Conservation (phyloP, 139 green algal genomes). For the Astrephomene gubernaculifera region DNA sequence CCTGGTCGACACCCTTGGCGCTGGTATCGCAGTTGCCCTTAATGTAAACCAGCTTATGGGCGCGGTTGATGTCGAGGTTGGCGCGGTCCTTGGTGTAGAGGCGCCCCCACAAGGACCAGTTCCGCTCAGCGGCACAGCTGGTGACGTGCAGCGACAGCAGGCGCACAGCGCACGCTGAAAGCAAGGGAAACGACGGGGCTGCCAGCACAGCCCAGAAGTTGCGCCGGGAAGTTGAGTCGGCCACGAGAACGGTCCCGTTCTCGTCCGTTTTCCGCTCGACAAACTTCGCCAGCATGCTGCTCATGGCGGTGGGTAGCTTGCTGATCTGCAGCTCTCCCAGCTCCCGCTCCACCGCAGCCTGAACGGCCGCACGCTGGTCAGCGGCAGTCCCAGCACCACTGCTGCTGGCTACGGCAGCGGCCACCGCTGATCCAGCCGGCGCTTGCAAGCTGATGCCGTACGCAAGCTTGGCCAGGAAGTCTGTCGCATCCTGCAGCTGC, state of each 20-base stretch:
- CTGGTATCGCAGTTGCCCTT: constrained; percentile 6
- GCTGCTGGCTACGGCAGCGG: too few species aligned
- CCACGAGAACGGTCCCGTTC: not conserved
- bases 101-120: constrained; percentile 27
- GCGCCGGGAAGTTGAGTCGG: not conserved
- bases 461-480: too few species aligned
- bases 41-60: constrained; percentile 17
- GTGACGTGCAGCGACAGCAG: constrained; percentile 24
- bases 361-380: too few species aligned
- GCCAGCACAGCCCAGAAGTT: not conserved
- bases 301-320: not conserved
- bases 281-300: not conserved
- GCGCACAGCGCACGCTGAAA: too few species aligned
- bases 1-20: not conserved
- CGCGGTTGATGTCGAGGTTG: not conserved
- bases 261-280: not conserved
- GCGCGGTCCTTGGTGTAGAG: not conserved
- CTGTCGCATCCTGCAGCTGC: too few species aligned
- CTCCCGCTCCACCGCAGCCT: too few species aligned
- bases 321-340: not conserved
- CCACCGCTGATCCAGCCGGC: too few species aligned
- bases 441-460: too few species aligned
- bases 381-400: too few species aligned
- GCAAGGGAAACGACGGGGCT: too few species aligned
- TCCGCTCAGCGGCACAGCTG: constrained; percentile 28